Conservation (phyloP, 352 stramenopile genomes). For the Phytophthora pluvialis region DNA sequence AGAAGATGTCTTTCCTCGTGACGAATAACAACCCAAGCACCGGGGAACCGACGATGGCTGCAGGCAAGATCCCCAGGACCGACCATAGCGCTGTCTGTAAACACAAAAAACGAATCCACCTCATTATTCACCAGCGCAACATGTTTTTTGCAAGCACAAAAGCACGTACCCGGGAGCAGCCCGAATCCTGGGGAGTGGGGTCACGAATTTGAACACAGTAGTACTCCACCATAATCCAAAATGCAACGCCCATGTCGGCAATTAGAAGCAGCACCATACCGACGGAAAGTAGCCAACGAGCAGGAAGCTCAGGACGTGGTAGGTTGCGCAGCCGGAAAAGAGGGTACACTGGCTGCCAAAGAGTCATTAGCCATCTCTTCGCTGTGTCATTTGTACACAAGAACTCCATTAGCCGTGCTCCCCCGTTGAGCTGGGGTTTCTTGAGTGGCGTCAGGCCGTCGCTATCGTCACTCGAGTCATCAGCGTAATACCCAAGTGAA, state of each 20-base stretch:
- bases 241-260: constrained; percentile 63
- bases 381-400: constrained; percentile 39
- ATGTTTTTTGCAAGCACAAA: neutral
- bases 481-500: constrained; percentile 14
- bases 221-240: constrained; percentile 86
- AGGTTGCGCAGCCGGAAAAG: constrained; percentile 71
- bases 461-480: constrained; percentile 35
- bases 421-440: constrained; percentile 22
- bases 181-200: constrained; percentile 69
- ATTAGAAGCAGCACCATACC: constrained; percentile 71
- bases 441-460: constrained; percentile 29
- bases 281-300: constrained; percentile 51
- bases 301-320: constrained; percentile 30
- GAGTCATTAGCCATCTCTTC: constrained; percentile 30
- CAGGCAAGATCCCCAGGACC: constrained; percentile 66
- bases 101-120: constrained; percentile 8
- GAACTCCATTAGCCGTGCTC: constrained; percentile 22
- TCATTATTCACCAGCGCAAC: constrained; percentile 9
- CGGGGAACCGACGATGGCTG: constrained; percentile 62
- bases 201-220: constrained; percentile 89
- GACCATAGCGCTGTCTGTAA: constrained; percentile 63
- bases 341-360: constrained; percentile 60
- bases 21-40: constrained; percentile 78
- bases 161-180: constrained; percentile 73
- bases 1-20: constrained; percentile 75